Base-by-base conservation (phyloP, 257 asterid species). In the Solanum bukasovii region DNA sequence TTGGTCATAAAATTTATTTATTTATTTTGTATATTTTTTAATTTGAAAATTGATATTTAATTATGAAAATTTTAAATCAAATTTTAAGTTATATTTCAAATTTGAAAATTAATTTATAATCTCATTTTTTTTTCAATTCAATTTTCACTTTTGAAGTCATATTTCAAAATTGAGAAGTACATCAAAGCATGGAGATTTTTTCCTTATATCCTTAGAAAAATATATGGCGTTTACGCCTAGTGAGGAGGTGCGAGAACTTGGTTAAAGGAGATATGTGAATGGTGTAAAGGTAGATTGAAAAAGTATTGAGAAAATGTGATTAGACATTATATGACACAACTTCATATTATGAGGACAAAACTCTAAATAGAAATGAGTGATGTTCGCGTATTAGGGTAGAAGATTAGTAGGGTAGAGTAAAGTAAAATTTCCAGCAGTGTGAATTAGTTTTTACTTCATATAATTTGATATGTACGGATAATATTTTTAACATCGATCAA, bases 371-470 rank as follows among this genome's bases (percentile, higher is more conserved):
- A 46, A 49, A 56, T 7, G 5, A 56, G 4, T 7, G 4, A 56
- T 7, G 2, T 0, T 56, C 11, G 2, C 1, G 10, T 56, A 56
- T 56, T 0, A 56, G 0, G 4, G 0, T 56, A 56, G 23, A 18
- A 56, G 10, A 7, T 56, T 20, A 7, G 65, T 7, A 52, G 0
- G 56, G 1, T 52, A 18, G 9, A 52, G 65, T 7, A 56, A 2
- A 18, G 63, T 18, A 18, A 18, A 56, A 56, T 23, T 13, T 70
- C 6, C 21, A 31, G 4, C 1, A 3, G 3, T 31, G 38, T 13
- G n/a, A 2, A 6, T 7, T 31, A 29, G 2, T 13, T 27, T 68
- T 70, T 29, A 13, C 23, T 16, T 70, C 75, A 13, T 29, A 67
- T 25, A 25, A 67, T n/a, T n/a, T 23, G 16, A n/a, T 63, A n/a